Base-by-base conservation (phyloP, 306 rosid species). In the Hippophae tibetana region DNA sequence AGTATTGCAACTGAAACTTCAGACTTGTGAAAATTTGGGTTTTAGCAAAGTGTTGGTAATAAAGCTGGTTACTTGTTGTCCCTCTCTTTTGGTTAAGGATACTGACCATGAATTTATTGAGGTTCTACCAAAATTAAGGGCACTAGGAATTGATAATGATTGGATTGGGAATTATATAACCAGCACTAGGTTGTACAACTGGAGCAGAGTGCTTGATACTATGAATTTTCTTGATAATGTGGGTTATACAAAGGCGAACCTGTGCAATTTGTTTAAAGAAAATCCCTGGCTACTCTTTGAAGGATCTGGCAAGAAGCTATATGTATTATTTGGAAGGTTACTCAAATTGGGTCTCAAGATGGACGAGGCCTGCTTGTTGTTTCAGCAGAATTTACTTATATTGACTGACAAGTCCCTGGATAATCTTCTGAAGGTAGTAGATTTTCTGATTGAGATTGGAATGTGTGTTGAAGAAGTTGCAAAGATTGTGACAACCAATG, bases 1-100 rank as follows among this genome's bases (percentile, higher is more conserved):
- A 5, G 56, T 76, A 14, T 58, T 89, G 80, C n/a, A 23, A n/a
- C 72, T 23, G 0, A 89, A 80, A 66, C 80, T 86, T 31, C 57
- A 9, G 73, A 80, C 67, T 57, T 89, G 70, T 47, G 93, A 86
- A 54, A 53, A 77, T 74, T 73, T 89, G 70, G 93, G 95, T 42
- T 62, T 89, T 67, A 78, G 89, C 57, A 84, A 40, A 52, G 60
- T 79, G 12, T 71, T 64, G 3, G 69, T 89, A 54, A 63, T 76
- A 42, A 81, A 83, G 71, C 80, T 89, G 18, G 77, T 80, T 70
- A 73, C 72, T 79, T 86, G 76, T 71, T 84, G 89, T 62, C 89
- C 95, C 7, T 61, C 62, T 42, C 83, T 89, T 69, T 74, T 86
- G 84, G 69, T 80, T 53, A 93, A 83, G 47, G 74, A 66, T 13